Base-by-base conservation (phyloP, 495 filamentous ascomycete genomes). In the Immersiella caudata region DNA sequence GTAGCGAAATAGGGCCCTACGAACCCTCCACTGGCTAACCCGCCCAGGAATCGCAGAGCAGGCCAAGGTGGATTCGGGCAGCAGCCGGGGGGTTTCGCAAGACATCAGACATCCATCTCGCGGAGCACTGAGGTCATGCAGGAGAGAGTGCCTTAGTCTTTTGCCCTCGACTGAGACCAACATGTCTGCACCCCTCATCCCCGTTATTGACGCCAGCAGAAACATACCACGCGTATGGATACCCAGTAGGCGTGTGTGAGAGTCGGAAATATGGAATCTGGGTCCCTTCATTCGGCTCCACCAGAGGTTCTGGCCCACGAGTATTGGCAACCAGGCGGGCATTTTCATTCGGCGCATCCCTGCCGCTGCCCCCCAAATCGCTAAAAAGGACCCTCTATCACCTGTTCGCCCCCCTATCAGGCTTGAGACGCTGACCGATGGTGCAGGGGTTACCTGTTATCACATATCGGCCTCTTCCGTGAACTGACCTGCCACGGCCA, bases 221-320 rank as follows among this genome's bases (percentile, higher is more conserved):
- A 46, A 2, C 40, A 6, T 33, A 12, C 33, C 33, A 6, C 12
- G 33, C 33, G 5, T 12, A 12, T 6, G 5, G 12, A 36, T 36
- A 5, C 6, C 33, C 12, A 36, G 5, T 12, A 5, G 33, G 33
- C 33, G 33, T 36, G 6, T 36, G 33, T 36, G 33, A 20, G 51
- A 25, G 16, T 54, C 7, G 54, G 54, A 21, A 26, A 57, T 46
- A 12, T 46, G 40, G 40, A 46, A 18, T 18, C 40, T 46, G 40
- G 40, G 16, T 46, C 11, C 9, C 40, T 46, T 46, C 40, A 46
- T 46, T 46, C 40, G 40, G 2, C 40, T 59, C 16, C 25, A 25
- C 33, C 33, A 27, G n/a, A 21, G 40, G 67, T 59, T 68, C 67
- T 68, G 67, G 67, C 54, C 49, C 29, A 60, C n/a, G 40, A 68